phyloP scores from a whole-genome alignment of 1,284 basidiomycete species.

The Ganoderma multipileum region DNA sequence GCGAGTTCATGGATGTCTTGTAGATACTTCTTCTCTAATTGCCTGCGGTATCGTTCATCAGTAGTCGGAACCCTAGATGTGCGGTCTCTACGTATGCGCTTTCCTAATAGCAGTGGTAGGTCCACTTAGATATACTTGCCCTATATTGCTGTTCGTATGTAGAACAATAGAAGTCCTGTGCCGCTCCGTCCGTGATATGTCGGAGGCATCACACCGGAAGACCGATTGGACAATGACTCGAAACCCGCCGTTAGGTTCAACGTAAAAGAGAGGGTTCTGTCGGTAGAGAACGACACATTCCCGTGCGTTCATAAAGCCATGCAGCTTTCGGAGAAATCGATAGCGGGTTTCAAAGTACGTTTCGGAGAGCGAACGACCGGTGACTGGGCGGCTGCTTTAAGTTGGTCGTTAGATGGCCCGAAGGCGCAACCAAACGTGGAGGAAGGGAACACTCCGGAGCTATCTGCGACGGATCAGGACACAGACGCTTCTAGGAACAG shows the following conservation, averaged over 20 bases:
- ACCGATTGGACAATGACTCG: not conserved
- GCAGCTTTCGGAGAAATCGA: not conserved
- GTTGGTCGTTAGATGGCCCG: not conserved
- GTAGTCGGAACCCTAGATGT: slow-evolving; percentile 7
- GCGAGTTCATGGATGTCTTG: slow-evolving; percentile 64
- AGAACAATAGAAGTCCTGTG: not conserved
- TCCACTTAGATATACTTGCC: not conserved
- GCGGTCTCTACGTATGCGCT: not conserved
- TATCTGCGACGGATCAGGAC: not conserved
- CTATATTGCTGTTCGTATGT: not conserved
- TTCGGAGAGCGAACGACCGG: not conserved
- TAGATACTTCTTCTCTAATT: slow-evolving; percentile 1
- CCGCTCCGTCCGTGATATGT: not conserved
- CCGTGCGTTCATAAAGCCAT: not conserved
- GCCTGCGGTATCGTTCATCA: not conserved
- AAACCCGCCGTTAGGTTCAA: not conserved
- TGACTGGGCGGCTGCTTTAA: not conserved
- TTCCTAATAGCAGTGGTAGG: not conserved
- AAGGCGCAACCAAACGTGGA: not conserved
- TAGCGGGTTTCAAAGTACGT: not conserved
- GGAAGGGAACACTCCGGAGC: not conserved
- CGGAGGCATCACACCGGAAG: not conserved
- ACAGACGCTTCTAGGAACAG: not conserved
- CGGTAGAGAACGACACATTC: not conserved
- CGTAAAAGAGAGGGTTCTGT: not conserved